A percentile compares a stretch with the other conserved stretches of the same genome.
These are phyloP conservation scores for carrot (Daucus carota) DNA, from an alignment of 129 eudicot genomes.

Conservation along the genomic window DNA sequence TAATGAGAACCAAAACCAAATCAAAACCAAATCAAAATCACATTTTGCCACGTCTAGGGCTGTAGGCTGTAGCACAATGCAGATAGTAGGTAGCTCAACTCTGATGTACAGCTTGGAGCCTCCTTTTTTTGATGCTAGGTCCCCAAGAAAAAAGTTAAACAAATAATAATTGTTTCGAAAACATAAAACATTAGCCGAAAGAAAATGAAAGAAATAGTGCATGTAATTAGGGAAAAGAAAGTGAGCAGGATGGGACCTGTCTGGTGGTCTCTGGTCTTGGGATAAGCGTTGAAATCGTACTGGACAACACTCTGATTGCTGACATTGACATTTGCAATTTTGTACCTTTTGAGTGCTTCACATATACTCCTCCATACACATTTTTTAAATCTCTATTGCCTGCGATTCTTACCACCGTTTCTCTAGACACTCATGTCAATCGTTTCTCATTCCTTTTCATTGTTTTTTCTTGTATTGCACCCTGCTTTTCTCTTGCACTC, in stretches of 20 bases:
- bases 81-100: neutral
- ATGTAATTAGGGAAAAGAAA: neutral
- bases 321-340: neutral
- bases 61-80: neutral
- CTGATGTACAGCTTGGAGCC: neutral
- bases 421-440: neutral
- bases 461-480: neutral
- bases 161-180: neutral
- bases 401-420: neutral
- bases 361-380: neutral
- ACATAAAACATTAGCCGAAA: slow-evolving; percentile 1
- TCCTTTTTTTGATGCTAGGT: no score
- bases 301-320: slow-evolving; percentile 1
- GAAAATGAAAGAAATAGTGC: neutral
- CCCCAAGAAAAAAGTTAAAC: neutral
- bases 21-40: no score
- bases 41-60: no score
- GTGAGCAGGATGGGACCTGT: neutral
- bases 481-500: neutral
- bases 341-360: neutral
- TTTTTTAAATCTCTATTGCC: neutral
- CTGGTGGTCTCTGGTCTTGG: neutral
- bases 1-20: no score
- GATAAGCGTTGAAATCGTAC: slow-evolving; percentile 11
- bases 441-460: slow-evolving; percentile 3